These are phyloP conservation scores for Solanum sejunctum DNA, from an alignment of 257 asterid species.

Conservation along the genomic window DNA sequence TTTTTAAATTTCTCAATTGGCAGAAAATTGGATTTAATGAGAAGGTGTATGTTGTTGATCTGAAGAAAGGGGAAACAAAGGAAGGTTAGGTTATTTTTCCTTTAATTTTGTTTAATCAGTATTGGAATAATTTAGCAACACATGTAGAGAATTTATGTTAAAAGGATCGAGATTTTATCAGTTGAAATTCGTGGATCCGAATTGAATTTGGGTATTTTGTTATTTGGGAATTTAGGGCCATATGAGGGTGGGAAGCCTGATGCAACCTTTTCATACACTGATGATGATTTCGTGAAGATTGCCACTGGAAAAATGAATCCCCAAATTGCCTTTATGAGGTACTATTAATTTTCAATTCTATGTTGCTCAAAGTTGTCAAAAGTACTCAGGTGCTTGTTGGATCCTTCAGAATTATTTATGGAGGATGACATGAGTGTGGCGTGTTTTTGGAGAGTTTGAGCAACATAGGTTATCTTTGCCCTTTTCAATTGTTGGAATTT, in stretches of 20 bases:
- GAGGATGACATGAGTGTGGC: background rate
- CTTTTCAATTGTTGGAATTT: background rate
- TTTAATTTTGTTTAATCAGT: too few species aligned
- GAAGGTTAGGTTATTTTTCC: conserved; percentile 45
- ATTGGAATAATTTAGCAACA: background rate
- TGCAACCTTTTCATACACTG: conserved; percentile 85
- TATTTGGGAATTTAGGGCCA: conserved; percentile 27
- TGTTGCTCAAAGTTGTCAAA: background rate
- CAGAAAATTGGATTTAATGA: conserved; percentile 81
- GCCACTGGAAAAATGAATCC: conserved; percentile 46
- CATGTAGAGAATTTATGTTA: background rate
- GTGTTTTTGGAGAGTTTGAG: background rate
- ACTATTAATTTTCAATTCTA: background rate
- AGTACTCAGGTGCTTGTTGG: background rate
- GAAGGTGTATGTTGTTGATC: conserved; percentile 69
- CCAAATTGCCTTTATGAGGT: conserved; percentile 59
- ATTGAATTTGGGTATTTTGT: background rate
- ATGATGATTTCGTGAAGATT: conserved; percentile 40
- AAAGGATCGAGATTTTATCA: background rate
- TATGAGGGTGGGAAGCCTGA: conserved; percentile 92
- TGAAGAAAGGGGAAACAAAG: conserved; percentile 85
- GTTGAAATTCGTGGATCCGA: background rate
- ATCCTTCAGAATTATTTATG: background rate
- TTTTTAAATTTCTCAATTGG: background rate
- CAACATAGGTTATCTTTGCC: background rate